phyloP scores from a whole-genome alignment of 2,329 filamentous ascomycete species.

The Clonostachys byssicola region DNA sequence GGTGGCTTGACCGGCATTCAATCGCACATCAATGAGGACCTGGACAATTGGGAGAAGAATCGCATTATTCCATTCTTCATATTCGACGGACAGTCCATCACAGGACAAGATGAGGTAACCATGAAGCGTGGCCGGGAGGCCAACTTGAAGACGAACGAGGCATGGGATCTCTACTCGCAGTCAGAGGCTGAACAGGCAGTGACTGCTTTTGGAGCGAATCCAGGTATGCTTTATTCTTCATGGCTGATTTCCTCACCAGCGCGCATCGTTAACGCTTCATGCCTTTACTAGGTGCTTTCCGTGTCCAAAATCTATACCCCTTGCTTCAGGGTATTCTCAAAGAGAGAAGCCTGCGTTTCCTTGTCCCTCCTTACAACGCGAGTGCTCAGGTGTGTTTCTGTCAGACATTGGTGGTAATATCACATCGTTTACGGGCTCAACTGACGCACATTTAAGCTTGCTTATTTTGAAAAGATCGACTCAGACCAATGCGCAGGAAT shows the following conservation, averaged over 20 bases:
- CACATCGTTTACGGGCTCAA: slow-evolving; percentile 3
- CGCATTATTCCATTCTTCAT: slow-evolving; percentile 81
- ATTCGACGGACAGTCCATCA: slow-evolving; percentile 83
- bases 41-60: slow-evolving; percentile 66
- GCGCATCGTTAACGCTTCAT: slow-evolving; percentile 8
- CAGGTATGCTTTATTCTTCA: slow-evolving; percentile 48
- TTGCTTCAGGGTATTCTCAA: slow-evolving; percentile 72
- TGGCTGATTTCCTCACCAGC: slow-evolving; percentile 2
- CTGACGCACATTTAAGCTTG: slow-evolving; percentile 48
- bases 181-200: slow-evolving; percentile 79
- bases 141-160: slow-evolving; percentile 67
- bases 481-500: slow-evolving; percentile 69
- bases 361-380: slow-evolving; percentile 84
- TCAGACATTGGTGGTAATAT: not conserved
- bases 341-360: slow-evolving; percentile 66
- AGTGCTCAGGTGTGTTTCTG: slow-evolving; percentile 67
- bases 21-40: slow-evolving; percentile 69
- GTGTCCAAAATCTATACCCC: slow-evolving; percentile 68
- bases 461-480: slow-evolving; percentile 68
- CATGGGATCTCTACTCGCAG: slow-evolving; percentile 84
- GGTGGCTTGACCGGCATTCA: slow-evolving; percentile 82
- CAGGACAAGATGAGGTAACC: slow-evolving; percentile 68
- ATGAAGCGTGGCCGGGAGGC: slow-evolving; percentile 62
- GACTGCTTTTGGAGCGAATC: slow-evolving; percentile 73
- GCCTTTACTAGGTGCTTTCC: slow-evolving; percentile 56